Evolutionary conservation across 305 asterid genomes (phyloP).

Genomic region (Rubia balearica): DNA sequence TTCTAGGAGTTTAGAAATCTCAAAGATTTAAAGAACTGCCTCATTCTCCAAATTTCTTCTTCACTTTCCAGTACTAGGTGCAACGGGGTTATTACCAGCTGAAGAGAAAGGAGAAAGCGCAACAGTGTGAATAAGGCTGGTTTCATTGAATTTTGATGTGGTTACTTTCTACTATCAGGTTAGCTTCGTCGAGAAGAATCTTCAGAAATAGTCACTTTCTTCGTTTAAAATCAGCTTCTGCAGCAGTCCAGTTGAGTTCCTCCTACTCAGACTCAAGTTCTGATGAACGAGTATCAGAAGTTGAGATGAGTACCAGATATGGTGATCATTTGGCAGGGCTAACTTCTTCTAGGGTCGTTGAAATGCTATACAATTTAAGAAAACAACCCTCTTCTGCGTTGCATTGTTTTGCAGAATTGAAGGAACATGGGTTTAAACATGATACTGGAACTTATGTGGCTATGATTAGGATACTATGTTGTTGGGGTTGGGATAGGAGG

Average conservation of each 20-base stretch:
- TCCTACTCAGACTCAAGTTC: conserved; percentile 1
- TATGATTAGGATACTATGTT: conserved; percentile 50
- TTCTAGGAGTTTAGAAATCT: neutral
- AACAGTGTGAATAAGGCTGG: neutral
- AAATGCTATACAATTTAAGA: conserved; percentile 43
- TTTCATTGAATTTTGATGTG: neutral
- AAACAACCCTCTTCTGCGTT: conserved; percentile 47
- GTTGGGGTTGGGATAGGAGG: conserved; percentile 42
- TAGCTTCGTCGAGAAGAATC: neutral
- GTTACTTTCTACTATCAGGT: neutral
- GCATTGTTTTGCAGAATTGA: conserved; percentile 35
- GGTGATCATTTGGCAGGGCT: neutral
- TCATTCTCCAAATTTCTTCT: neutral
- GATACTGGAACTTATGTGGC: conserved; percentile 45
- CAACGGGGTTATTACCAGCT: neutral
- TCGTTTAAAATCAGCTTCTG: neutral
- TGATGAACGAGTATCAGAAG: conserved; percentile 1
- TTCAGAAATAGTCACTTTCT: neutral
- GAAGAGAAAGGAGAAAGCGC: neutral
- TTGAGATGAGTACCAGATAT: neutral
- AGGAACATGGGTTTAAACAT: conserved; percentile 21
- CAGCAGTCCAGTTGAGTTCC: neutral
- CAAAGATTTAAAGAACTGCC: neutral
- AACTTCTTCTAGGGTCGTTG: conserved; percentile 15
- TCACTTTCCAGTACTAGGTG: neutral